A percentile compares a stretch with the other conserved stretches of the same genome.
These are phyloP conservation scores for Cryomyces minteri DNA, from an alignment of 495 filamentous ascomycete genomes.

Conservation along the genomic window DNA sequence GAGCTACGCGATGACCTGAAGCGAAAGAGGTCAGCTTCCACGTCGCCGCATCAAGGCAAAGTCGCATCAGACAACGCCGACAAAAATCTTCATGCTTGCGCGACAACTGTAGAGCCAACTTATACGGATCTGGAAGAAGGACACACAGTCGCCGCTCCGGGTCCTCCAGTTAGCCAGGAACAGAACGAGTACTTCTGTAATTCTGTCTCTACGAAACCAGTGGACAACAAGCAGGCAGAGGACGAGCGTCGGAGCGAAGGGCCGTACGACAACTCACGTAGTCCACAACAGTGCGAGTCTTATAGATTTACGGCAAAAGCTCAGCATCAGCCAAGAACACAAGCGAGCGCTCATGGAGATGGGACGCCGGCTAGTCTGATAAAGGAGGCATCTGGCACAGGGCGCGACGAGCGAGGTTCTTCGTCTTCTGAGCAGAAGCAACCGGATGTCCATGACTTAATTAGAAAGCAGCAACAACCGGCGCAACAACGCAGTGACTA, in stretches of 20 bases:
- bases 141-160: background rate
- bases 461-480: background rate
- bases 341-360: too few relatives aligned
- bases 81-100: background rate
- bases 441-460: background rate
- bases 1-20: background rate
- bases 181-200: background rate
- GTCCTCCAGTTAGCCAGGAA: background rate
- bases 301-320: background rate
- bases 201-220: background rate
- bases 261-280: background rate
- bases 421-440: background rate
- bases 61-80: background rate
- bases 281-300: background rate
- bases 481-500: background rate
- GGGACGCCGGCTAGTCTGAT: too few relatives aligned
- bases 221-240: background rate
- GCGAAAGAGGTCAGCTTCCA: background rate
- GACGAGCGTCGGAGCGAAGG: background rate
- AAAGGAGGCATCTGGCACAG: background rate
- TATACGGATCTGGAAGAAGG: background rate
- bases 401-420: background rate
- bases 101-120: background rate
- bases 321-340: background rate
- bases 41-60: background rate